Evolutionary conservation across 2,329 filamentous ascomycete genomes (phyloP).

Genomic region (Botrytis porri): DNA sequence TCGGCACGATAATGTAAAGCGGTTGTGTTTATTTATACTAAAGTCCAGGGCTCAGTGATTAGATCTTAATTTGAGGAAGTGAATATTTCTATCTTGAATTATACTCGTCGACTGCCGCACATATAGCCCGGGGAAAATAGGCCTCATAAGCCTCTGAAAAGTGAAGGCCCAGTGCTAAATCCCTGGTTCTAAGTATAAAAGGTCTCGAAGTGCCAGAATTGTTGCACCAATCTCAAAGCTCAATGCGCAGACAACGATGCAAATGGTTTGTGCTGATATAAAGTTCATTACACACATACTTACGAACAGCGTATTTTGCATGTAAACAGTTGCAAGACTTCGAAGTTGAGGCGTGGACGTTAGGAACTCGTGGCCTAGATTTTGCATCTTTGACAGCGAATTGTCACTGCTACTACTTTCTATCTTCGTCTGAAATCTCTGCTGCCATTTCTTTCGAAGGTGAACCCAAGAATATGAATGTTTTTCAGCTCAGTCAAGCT

Average conservation of each 20-base stretch:
- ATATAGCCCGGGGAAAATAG: too few relatives aligned
- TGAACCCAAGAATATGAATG: fast-evolving
- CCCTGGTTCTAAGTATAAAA: not conserved
- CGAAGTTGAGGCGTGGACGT: not conserved
- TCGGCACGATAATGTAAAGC: too few relatives aligned
- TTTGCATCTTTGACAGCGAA: not conserved
- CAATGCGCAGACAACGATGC: fast-evolving
- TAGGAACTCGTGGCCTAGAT: fast-evolving
- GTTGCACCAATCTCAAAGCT: not conserved
- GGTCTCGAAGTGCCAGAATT: not conserved
- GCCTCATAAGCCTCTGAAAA: too few relatives aligned
- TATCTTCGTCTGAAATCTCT: not conserved
- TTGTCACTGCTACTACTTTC: fast-evolving
- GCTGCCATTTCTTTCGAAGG: fast-evolving
- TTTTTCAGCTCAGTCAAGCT: fast-evolving
- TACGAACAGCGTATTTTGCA: not conserved
- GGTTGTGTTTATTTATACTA: too few relatives aligned
- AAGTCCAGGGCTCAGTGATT: fast-evolving
- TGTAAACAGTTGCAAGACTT: not conserved
- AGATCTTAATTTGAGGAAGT: too few relatives aligned
- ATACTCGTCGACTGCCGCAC: fast-evolving
- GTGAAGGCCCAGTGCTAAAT: too few relatives aligned
- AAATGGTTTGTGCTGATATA: not conserved
- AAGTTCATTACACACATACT: not conserved
- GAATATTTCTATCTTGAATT: too few relatives aligned